Evolutionary conservation across 169 alveolate genomes (phyloP).

Genomic region (Plasmodium sp.): DNA sequence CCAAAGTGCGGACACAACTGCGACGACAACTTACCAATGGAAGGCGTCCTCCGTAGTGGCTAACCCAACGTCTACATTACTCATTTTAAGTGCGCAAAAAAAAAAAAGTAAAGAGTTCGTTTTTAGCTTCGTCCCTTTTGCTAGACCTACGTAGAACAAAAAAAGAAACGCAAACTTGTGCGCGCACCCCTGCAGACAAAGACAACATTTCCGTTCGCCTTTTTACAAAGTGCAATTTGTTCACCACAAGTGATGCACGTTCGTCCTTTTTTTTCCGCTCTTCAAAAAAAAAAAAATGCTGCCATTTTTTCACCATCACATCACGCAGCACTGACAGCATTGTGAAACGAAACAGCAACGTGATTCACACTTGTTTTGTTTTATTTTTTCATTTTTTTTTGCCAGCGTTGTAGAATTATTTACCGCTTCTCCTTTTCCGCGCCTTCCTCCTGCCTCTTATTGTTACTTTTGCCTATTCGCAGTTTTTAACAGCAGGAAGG

Average conservation of each 20-base stretch:
- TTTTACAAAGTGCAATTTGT: slow-evolving; percentile 4
- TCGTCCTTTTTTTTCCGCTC: neutral
- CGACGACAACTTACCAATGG: neutral
- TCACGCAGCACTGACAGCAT: neutral
- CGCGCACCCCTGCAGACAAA: neutral
- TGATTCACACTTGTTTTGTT: neutral
- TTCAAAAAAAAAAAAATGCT: slow-evolving; percentile 2
- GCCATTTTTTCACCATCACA: neutral
- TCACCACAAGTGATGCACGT: neutral
- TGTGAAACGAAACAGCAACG: neutral
- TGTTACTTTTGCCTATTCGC: neutral
- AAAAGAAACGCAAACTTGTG: neutral
- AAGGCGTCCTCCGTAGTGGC: neutral
- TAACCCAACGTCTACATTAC: neutral
- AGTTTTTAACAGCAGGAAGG: neutral
- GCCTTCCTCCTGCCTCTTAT: neutral
- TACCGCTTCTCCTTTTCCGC: neutral
- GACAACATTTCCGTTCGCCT: neutral
- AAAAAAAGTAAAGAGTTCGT: neutral
- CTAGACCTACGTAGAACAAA: neutral
- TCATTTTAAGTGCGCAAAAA: neutral
- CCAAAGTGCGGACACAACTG: slow-evolving; percentile 31
- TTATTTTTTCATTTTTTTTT: neutral
- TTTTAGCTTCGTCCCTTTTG: neutral
- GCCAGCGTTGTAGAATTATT: neutral